Evolutionary conservation across 225 moss, liverwort and hornwort species (phyloP).

Genomic region (Marchantia paleacea): DNA sequence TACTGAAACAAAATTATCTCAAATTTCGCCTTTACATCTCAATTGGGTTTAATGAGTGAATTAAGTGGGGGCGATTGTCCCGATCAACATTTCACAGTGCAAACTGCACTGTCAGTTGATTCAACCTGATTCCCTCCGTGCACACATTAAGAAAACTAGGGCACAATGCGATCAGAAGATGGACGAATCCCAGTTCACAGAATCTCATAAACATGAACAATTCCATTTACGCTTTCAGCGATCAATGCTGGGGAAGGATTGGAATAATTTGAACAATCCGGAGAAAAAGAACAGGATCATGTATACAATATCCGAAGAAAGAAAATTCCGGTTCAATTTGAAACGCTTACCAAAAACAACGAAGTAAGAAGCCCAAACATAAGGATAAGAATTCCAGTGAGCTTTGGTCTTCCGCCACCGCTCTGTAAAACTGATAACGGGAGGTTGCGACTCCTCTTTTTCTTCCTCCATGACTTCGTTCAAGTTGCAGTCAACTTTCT

Average conservation of each 20-base stretch:
- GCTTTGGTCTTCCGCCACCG: constrained; percentile 28
- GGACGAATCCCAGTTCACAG: background rate
- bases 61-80: too few relatives aligned
- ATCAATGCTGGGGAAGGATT: too few relatives aligned
- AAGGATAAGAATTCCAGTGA: constrained; percentile 37
- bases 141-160: too few relatives aligned
- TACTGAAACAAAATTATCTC: background rate
- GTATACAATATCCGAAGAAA: background rate
- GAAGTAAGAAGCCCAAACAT: constrained; percentile 48
- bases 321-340: background rate
- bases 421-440: constrained; percentile 10
- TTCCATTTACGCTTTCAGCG: background rate
- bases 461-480: constrained; percentile 25
- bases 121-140: too few relatives aligned
- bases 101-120: too few relatives aligned
- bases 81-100: too few relatives aligned
- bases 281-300: background rate
- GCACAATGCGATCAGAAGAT: background rate
- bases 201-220: background rate
- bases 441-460: constrained; percentile 10
- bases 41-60: too few relatives aligned
- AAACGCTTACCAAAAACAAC: constrained; percentile 35
- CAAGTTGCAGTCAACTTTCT: background rate
- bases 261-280: too few relatives aligned
- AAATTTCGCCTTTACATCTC: too few relatives aligned